Evolutionary conservation across 2,329 filamentous ascomycete genomes (phyloP).

Genomic region (Microcyclospora pomicola): DNA sequence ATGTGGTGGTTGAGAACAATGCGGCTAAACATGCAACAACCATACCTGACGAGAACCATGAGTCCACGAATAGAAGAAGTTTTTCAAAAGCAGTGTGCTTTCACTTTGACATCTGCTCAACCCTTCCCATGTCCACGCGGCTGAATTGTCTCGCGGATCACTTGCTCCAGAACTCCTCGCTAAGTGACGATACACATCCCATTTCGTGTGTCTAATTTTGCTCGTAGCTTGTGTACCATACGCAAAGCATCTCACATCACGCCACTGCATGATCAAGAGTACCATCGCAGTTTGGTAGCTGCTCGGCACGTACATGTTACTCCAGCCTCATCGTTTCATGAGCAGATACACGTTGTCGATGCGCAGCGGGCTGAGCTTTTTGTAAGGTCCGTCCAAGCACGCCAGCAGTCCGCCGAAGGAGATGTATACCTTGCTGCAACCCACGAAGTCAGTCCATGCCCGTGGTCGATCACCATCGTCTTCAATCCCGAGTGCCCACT

Average conservation of each 20-base stretch:
- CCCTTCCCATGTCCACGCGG: no score
- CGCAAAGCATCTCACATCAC: no score
- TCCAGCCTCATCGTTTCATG: conserved; percentile 59
- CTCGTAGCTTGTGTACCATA: no score
- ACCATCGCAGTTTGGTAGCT: no score
- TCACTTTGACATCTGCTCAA: no score
- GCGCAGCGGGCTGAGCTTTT: conserved; percentile 80
- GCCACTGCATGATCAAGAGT: no score
- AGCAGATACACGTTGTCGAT: conserved; percentile 92
- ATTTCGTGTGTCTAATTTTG: no score
- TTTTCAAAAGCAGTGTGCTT: no score
- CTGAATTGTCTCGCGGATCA: no score
- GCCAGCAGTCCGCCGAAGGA: conserved; percentile 88
- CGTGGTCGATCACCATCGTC: conserved; percentile 1
- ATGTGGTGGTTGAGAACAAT: conserved; percentile 7
- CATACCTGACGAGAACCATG: background rate
- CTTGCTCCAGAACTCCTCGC: no score
- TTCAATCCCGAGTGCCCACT: conserved; percentile 26
- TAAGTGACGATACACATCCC: no score
- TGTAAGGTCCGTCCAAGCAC: conserved; percentile 84
- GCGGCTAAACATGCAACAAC: background rate
- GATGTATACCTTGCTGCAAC: conserved; percentile 70
- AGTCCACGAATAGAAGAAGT: background rate
- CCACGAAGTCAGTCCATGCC: conserved; percentile 14
- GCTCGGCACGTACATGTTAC: no score